Percentiles rank a stretch among this genome's conserved stretches.
These are phyloP conservation scores for Suillus subaureus DNA, from an alignment of 768 basidiomycete species.

Conservation along the genomic window DNA sequence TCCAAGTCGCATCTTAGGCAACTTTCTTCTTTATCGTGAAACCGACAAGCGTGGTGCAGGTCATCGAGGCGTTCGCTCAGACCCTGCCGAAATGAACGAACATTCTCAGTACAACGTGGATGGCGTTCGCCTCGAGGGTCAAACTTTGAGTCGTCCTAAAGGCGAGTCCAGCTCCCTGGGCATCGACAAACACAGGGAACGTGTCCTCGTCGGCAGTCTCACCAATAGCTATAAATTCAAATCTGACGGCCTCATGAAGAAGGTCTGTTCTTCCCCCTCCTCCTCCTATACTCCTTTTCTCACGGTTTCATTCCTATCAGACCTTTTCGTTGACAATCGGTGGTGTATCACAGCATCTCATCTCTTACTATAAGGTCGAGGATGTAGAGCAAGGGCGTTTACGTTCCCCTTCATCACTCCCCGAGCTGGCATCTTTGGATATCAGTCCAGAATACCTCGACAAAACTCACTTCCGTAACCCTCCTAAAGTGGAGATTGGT, in stretches of 20 bases:
- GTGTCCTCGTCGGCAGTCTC: conserved; percentile 84
- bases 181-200: conserved; percentile 75
- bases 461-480: conserved; percentile 88
- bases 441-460: conserved; percentile 89
- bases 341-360: conserved; percentile 87
- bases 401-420: conserved; percentile 83
- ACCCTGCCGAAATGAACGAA: conserved; percentile 41
- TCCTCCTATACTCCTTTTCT: conserved; percentile 25
- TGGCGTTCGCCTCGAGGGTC: conserved; percentile 33
- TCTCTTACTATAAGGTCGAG: conserved; percentile 92
- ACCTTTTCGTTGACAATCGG: conserved; percentile 89
- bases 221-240: conserved; percentile 96
- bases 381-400: conserved; percentile 90
- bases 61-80: conserved; percentile 53
- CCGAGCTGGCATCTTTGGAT: conserved; percentile 83
- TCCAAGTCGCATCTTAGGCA: conserved; percentile 89
- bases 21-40: conserved; percentile 94
- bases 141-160: conserved; percentile 68
- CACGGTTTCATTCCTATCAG: conserved; percentile 43
- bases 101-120: conserved; percentile 39
- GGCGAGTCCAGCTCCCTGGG: conserved; percentile 46
- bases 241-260: conserved; percentile 92
- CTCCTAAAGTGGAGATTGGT: conserved; percentile 86
- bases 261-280: conserved; percentile 54
- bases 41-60: conserved; percentile 81